These are phyloP conservation scores for Diaporthe sp. DNA, from an alignment of 2,329 filamentous ascomycete species.

Conservation along the genomic window DNA sequence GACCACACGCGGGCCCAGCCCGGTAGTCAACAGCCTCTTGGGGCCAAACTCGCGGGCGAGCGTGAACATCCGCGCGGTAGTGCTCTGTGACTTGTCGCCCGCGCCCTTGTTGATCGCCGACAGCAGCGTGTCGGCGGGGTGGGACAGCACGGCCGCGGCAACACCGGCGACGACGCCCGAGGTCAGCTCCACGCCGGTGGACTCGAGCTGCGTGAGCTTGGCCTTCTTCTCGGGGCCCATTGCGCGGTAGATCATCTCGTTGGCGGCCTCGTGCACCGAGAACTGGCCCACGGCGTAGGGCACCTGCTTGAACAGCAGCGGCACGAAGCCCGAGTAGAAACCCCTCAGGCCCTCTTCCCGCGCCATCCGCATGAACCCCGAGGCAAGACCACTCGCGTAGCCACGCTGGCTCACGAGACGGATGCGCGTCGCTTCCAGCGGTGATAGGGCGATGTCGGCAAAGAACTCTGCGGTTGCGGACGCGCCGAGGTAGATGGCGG, in stretches of 20 bases:
- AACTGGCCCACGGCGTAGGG: constrained; percentile 97
- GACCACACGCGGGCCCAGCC: constrained; percentile 64
- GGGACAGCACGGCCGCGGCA: constrained; percentile 88
- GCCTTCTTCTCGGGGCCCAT: constrained; percentile 78
- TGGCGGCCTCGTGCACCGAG: constrained; percentile 90
- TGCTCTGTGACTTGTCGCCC: constrained; percentile 61
- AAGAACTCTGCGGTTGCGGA: constrained; percentile 79
- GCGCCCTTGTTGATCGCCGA: constrained; percentile 70
- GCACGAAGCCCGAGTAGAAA: constrained; percentile 93
- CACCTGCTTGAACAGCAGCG: constrained; percentile 89
- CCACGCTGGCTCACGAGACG: constrained; percentile 86
- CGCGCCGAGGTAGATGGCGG: constrained; percentile 78
- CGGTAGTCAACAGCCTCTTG: constrained; percentile 60
- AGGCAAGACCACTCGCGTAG: constrained; percentile 79
- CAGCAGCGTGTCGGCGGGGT: constrained; percentile 81
- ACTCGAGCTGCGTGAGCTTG: constrained; percentile 76
- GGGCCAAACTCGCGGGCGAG: constrained; percentile 66
- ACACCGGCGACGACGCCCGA: constrained; percentile 91
- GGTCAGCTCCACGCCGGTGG: constrained; percentile 86
- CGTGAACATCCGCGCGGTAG: constrained; percentile 65
- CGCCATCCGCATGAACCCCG: constrained; percentile 81
- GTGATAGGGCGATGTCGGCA: constrained; percentile 87
- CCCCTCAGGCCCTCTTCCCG: constrained; percentile 82
- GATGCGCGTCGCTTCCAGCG: constrained; percentile 85
- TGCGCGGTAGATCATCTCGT: constrained; percentile 78